Percentiles rank a stretch among this genome's conserved stretches.
phyloP scores from a whole-genome alignment of 2,329 filamentous ascomycete species.

The Aureobasidium lini region DNA sequence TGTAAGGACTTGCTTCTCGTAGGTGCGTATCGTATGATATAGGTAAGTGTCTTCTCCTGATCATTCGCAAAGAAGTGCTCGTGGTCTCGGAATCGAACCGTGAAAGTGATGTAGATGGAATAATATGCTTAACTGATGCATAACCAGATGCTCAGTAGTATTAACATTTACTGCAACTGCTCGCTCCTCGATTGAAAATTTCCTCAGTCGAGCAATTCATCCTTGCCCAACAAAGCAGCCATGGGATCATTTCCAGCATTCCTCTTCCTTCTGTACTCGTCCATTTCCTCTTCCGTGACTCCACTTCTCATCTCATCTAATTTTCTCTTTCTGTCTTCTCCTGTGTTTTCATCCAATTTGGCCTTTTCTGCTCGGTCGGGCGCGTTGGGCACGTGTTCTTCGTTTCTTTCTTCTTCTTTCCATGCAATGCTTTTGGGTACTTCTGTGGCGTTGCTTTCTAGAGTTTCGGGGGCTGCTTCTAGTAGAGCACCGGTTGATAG shows the following conservation, averaged over 20 bases:
- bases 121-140: no score
- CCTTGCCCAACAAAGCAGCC: conserved; percentile 70
- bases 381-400: conserved; percentile 38
- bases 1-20: no score
- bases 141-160: no score
- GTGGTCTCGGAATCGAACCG: no score
- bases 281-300: conserved; percentile 75
- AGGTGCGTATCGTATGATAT: no score
- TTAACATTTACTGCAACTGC: no score
- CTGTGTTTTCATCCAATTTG: conserved; percentile 28
- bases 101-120: no score
- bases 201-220: conserved; percentile 50
- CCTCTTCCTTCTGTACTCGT: conserved; percentile 72
- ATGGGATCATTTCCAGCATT: conserved; percentile 75
- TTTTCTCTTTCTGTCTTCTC: conserved; percentile 58
- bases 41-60: no score
- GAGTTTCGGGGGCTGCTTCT: conserved; percentile 19
- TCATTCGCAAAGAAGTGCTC: no score
- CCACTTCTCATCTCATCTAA: conserved; percentile 71
- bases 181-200: no score
- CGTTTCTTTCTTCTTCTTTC: conserved; percentile 34
- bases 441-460: conserved; percentile 16
- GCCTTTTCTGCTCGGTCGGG: conserved; percentile 35
- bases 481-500: conserved; percentile 44
- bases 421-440: conserved; percentile 35